Base-by-base conservation (phyloP, 164 flowering plant species). In the Dillenia suffruticosa region DNA sequence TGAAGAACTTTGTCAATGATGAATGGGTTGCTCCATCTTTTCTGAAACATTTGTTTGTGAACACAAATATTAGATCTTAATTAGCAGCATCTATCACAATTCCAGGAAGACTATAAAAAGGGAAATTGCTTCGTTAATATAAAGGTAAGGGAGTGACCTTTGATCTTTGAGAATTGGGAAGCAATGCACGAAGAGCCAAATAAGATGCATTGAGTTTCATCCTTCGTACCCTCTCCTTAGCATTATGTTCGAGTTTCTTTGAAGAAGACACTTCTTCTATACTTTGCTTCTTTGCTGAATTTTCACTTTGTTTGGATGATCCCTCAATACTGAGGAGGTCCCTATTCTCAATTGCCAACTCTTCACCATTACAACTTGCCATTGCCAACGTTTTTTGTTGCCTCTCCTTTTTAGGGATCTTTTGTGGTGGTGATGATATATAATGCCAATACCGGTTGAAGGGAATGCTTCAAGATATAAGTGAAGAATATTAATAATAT, bases 191-290 rank as follows among this genome's bases (percentile, higher is more conserved):
- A 51, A 74, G 77, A 45, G 79, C 65, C n/a, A 69, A 57, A 45
- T 68, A 79, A 19, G 79, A 68, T 10, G 68, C 75, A 62, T 73
- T 67, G 22, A 76, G 76, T 68, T 68, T 70, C 74, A 73, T 54
- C 61, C 82, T 75, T 43, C 79, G 58, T 12, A 73, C 51, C 47
- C 73, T 70, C 61, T 79, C 82, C 72, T 76, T 79, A 7, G 77
- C 82, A 63, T 79, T 79, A 45, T 76, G 82, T 12, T 68, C 68
- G 48, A 65, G 60, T 62, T 72, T 76, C 77, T 68, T 74, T 6
- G 40, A 17, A 3, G 48, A 5, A 45, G 59, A 56, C 6, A 62
- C 68, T 59, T 51, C 50, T 32, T 51, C 64, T 19, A 19, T 19
- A 19, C 22, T 19, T 19, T 19, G 22, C 1, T 1, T 19, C 22